A percentile compares a stretch with the other conserved stretches of the same genome.
Evolutionary conservation across 352 stramenopile genomes (phyloP).

Genomic region (Phytophthora fragariaefolia): DNA sequence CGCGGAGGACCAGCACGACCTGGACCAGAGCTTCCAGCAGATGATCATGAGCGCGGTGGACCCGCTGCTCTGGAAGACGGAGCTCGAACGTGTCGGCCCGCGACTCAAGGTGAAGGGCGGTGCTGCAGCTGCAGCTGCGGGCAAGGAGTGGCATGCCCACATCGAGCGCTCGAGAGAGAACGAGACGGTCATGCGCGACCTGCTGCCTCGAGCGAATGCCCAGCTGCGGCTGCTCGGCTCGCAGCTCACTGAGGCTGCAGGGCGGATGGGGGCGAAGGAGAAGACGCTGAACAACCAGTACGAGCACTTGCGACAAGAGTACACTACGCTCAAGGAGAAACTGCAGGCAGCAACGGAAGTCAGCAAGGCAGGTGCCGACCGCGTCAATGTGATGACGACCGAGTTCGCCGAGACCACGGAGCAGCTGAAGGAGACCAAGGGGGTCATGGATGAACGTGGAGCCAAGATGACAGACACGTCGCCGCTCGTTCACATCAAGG

Average conservation of each 20-base stretch:
- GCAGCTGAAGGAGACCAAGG: constrained; percentile 79
- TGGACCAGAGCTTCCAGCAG: constrained; percentile 83
- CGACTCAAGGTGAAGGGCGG: constrained; percentile 70
- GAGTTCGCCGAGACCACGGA: constrained; percentile 77
- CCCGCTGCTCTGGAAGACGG: constrained; percentile 83
- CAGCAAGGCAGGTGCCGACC: constrained; percentile 70
- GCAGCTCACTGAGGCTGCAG: constrained; percentile 64
- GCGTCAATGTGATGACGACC: constrained; percentile 80
- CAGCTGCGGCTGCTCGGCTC: constrained; percentile 68
- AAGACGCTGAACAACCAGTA: constrained; percentile 88
- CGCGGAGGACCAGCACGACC: constrained; percentile 45
- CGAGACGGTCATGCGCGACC: constrained; percentile 63
- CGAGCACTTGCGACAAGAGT: constrained; percentile 72
- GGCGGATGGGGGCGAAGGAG: constrained; percentile 74
- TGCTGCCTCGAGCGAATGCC: constrained; percentile 60
- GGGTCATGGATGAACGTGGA: constrained; percentile 77
- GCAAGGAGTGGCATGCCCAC: constrained; percentile 83
- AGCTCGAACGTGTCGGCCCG: constrained; percentile 82
- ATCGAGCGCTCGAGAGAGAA: constrained; percentile 82
- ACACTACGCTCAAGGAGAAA: constrained; percentile 69
- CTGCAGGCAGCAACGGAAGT: constrained; percentile 63
- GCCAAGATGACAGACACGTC: constrained; percentile 90
- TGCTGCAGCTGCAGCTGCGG: constrained; percentile 49
- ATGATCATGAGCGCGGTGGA: constrained; percentile 88
- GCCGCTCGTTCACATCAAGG: constrained; percentile 86